phyloP scores from a whole-genome alignment of 768 basidiomycete species.

The Russula foetens region DNA sequence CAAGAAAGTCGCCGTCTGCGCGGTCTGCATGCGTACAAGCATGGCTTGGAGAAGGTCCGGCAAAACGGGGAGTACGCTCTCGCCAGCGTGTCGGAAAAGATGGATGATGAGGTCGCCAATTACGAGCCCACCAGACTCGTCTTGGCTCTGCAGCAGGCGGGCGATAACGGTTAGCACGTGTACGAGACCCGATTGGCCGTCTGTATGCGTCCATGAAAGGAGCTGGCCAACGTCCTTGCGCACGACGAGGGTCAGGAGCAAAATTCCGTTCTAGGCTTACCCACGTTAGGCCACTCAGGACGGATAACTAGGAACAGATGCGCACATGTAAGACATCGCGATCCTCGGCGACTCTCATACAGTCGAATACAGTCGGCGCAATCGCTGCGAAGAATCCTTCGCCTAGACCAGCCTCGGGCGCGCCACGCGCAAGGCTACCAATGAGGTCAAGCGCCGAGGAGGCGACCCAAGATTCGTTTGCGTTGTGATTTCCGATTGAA shows the following conservation, averaged over 20 bases:
- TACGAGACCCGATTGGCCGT: conserved; percentile 68
- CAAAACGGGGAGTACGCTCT: conserved; percentile 72
- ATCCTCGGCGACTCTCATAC: conserved; percentile 66
- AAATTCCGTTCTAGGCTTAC: conserved; percentile 55
- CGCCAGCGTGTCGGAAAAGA: conserved; percentile 75
- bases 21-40: conserved; percentile 68
- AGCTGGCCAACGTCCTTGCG: conserved; percentile 84
- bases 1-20: conserved; percentile 85
- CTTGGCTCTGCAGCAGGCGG: conserved; percentile 64
- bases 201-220: conserved; percentile 60
- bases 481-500: conserved; percentile 49
- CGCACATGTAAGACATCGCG: conserved; percentile 73
- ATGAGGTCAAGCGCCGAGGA: conserved; percentile 79
- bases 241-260: conserved; percentile 73
- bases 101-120: conserved; percentile 96
- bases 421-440: conserved; percentile 61
- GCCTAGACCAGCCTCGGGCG: conserved; percentile 56
- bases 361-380: conserved; percentile 67
- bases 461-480: conserved; percentile 65
- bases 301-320: not conserved
- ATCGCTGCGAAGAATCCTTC: conserved; percentile 72
- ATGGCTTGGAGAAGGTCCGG: conserved; percentile 84
- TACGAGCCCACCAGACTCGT: conserved; percentile 88
- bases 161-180: conserved; percentile 70
- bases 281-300: not conserved